These are phyloP conservation scores for Purshia tridentata DNA, from an alignment of 306 rosid species.

Conservation along the genomic window DNA sequence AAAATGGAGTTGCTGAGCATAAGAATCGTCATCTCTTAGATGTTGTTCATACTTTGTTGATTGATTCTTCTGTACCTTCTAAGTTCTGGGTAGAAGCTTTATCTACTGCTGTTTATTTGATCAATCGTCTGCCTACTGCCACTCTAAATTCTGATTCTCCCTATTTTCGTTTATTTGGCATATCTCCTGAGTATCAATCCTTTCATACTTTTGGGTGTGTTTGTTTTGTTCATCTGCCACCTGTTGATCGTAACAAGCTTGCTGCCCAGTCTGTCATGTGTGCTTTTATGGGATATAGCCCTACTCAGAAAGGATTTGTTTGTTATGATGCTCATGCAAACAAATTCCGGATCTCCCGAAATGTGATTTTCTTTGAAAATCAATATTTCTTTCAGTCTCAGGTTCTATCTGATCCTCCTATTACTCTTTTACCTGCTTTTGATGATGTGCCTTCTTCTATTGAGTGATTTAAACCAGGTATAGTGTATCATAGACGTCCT, in stretches of 20 bases:
- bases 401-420: too few species aligned
- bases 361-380: too few species aligned
- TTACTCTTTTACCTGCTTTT: too few species aligned
- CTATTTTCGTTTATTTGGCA: not conserved
- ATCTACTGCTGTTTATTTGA: not conserved
- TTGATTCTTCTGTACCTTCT: conserved; percentile 3
- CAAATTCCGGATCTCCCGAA: too few species aligned
- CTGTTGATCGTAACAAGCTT: conserved; percentile 1
- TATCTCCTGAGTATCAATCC: not conserved
- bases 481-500: too few species aligned
- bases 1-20: too few species aligned
- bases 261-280: not conserved
- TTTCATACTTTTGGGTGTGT: not conserved
- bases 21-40: too few species aligned
- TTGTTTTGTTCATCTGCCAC: not conserved
- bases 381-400: too few species aligned
- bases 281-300: not conserved
- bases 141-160: not conserved
- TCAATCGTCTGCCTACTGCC: not conserved
- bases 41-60: too few species aligned
- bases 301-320: not conserved
- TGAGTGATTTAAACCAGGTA: too few species aligned
- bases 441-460: too few species aligned
- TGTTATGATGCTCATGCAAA: too few species aligned
- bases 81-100: not conserved